Percentiles rank a stretch among this genome's conserved stretches.
Evolutionary conservation across 495 filamentous ascomycete genomes (phyloP).

Genomic region (Hypoxylon perforatum): DNA sequence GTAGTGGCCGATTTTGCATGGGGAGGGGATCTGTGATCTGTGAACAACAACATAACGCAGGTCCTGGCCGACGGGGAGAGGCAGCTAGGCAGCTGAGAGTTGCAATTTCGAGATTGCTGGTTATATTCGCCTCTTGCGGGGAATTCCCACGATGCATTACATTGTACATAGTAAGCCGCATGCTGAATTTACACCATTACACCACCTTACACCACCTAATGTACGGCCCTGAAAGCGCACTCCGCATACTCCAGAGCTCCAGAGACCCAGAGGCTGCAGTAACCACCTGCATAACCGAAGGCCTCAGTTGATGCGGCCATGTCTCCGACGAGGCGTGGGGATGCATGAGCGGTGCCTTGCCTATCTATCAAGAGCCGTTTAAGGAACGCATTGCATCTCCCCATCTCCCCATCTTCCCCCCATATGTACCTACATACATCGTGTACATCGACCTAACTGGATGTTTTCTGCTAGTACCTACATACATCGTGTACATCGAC

Average conservation of each 20-base stretch:
- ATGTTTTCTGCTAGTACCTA: too few species aligned
- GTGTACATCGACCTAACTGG: too few species aligned
- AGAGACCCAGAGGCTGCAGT: slow-evolving; percentile 40
- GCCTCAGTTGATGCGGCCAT: slow-evolving; percentile 53
- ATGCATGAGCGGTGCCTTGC: slow-evolving; percentile 44
- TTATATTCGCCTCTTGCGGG: slow-evolving; percentile 36
- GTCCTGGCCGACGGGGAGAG: slow-evolving; percentile 29
- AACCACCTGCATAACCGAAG: slow-evolving; percentile 53
- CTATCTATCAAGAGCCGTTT: slow-evolving; percentile 31
- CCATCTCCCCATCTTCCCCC: too few species aligned
- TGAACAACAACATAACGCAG: slow-evolving; percentile 12
- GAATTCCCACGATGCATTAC: slow-evolving; percentile 38
- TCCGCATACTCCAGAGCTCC: slow-evolving; percentile 35
- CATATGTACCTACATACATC: slow-evolving; percentile 1
- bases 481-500: too few species aligned
- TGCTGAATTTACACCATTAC: slow-evolving; percentile 24
- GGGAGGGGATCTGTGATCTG: slow-evolving; percentile 30
- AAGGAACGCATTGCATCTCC: slow-evolving; percentile 18
- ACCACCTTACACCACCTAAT: too few species aligned
- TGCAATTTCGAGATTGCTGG: slow-evolving; percentile 35
- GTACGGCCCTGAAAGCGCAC: slow-evolving; percentile 35
- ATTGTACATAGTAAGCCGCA: slow-evolving; percentile 34
- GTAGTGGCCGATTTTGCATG: slow-evolving; percentile 38
- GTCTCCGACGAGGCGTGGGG: slow-evolving; percentile 51
- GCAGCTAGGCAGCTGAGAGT: slow-evolving; percentile 14